A percentile compares a stretch with the other conserved stretches of the same genome.
phyloP scores from a whole-genome alignment of 805 yeast species.

The Yamadazyma paraphyllophila region DNA sequence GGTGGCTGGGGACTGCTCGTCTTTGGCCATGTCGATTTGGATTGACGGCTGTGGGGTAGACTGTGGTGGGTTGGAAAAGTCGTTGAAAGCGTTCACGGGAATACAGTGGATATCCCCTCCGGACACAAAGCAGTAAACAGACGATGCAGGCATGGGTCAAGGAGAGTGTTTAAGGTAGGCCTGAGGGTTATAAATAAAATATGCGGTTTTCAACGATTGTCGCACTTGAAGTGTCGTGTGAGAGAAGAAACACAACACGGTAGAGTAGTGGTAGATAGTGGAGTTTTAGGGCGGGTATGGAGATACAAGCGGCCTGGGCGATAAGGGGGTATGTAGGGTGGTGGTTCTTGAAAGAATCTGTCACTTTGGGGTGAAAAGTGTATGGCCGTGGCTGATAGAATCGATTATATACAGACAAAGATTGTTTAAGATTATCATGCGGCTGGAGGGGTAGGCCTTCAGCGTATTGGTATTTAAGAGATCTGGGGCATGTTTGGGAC shows the following conservation, averaged over 20 bases:
- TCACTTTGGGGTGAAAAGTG: too few relatives aligned
- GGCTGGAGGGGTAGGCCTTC: too few relatives aligned
- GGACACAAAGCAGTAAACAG: conserved; percentile 30
- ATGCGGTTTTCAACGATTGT: neutral
- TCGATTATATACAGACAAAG: too few relatives aligned
- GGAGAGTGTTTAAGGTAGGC: neutral
- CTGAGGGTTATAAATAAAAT: too few relatives aligned
- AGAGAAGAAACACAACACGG: neutral
- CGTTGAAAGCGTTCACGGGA: conserved; percentile 21
- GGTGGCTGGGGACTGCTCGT: neutral
- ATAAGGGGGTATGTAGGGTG: too few relatives aligned
- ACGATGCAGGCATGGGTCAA: conserved; percentile 6
- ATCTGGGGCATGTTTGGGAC: neutral
- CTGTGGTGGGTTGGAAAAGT: conserved; percentile 9
- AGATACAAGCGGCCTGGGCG: too few relatives aligned
- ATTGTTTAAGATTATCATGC: too few relatives aligned
- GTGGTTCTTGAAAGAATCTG: too few relatives aligned
- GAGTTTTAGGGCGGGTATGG: too few relatives aligned
- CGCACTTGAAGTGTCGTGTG: conserved; percentile 7
- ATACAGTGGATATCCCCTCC: conserved; percentile 25
- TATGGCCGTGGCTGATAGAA: too few relatives aligned
- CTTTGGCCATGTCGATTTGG: conserved; percentile 1
- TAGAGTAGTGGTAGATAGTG: too few relatives aligned
- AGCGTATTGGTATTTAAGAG: neutral
- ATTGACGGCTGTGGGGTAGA: conserved; percentile 3